phyloP scores from a whole-genome alignment of 2,329 filamentous ascomycete genomes.

The Colletotrichum caudatum region DNA sequence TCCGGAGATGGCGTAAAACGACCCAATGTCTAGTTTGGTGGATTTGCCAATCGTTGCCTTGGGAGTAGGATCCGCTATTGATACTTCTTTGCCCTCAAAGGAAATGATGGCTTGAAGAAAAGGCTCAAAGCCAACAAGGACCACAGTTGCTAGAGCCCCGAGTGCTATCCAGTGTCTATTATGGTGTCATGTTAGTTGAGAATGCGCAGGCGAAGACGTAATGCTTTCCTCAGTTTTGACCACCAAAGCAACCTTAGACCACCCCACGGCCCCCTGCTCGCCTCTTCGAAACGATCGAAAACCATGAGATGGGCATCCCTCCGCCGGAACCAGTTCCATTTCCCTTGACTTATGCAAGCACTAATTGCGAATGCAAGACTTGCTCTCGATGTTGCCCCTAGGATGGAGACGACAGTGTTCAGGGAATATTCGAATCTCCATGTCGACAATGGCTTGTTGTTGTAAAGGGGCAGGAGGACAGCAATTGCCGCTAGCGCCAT shows the following conservation, averaged over 20 bases:
- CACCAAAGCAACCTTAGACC: constrained; percentile 5
- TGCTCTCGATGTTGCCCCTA: neutral
- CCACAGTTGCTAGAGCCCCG: neutral
- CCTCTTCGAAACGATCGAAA: constrained; percentile 23
- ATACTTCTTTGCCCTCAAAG: neutral
- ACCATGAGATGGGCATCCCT: neutral
- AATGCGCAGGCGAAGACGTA: neutral
- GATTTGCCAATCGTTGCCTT: neutral
- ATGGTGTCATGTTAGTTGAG: neutral
- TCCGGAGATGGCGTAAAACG: too few relatives aligned
- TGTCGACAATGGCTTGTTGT: neutral
- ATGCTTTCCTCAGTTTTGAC: neutral
- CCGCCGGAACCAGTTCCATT: constrained; percentile 23
- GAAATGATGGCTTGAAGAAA: constrained; percentile 9
- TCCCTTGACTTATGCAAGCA: constrained; percentile 16
- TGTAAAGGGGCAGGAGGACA: neutral
- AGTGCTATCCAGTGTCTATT: neutral
- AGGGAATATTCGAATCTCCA: neutral
- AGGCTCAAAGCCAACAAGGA: constrained; percentile 3
- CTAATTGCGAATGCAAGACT: constrained; percentile 2
- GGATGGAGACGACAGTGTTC: constrained; percentile 16
- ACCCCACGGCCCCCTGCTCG: constrained; percentile 14
- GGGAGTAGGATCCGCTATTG: too few relatives aligned
- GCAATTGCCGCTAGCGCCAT: neutral
- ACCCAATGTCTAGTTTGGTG: neutral